Percentiles rank a stretch among this genome's conserved stretches.
These are phyloP conservation scores for Staphylotrichum longicolle DNA, from an alignment of 495 filamentous ascomycete genomes.

Conservation along the genomic window DNA sequence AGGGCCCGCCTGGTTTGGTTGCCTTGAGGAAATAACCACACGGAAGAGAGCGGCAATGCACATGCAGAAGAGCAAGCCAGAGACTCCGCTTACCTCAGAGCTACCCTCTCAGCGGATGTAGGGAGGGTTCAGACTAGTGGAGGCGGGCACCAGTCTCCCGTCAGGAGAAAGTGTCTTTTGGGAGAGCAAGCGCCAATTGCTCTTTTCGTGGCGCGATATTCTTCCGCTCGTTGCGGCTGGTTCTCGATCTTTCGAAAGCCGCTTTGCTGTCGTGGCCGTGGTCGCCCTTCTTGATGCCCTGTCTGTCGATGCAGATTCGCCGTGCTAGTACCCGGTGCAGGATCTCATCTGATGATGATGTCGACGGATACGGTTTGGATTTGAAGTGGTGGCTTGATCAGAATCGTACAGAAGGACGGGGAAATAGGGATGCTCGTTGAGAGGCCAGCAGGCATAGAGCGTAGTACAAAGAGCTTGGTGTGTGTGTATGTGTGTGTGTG, in stretches of 20 bases:
- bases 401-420: conserved; percentile 29
- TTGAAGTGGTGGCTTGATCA: conserved; percentile 28
- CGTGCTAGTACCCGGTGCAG: conserved; percentile 27
- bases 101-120: not conserved
- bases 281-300: conserved; percentile 12
- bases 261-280: conserved; percentile 12
- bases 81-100: conserved; percentile 11
- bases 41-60: not conserved
- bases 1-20: not conserved
- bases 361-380: conserved; percentile 27
- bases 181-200: conserved; percentile 1
- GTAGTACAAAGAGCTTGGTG: conserved; percentile 26
- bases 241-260: not conserved
- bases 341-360: conserved; percentile 26
- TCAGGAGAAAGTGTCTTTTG: not conserved
- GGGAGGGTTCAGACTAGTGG: not conserved
- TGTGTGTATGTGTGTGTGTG: no score
- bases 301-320: conserved; percentile 26
- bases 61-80: conserved; percentile 12
- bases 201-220: not conserved
- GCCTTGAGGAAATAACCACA: not conserved
- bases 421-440: conserved; percentile 20
- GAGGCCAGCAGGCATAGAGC: conserved; percentile 21
- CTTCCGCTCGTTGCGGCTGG: not conserved
- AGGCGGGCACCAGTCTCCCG: not conserved